phyloP scores from a whole-genome alignment of 2,329 filamentous ascomycete species.

The Leptosphaerulina australis region DNA sequence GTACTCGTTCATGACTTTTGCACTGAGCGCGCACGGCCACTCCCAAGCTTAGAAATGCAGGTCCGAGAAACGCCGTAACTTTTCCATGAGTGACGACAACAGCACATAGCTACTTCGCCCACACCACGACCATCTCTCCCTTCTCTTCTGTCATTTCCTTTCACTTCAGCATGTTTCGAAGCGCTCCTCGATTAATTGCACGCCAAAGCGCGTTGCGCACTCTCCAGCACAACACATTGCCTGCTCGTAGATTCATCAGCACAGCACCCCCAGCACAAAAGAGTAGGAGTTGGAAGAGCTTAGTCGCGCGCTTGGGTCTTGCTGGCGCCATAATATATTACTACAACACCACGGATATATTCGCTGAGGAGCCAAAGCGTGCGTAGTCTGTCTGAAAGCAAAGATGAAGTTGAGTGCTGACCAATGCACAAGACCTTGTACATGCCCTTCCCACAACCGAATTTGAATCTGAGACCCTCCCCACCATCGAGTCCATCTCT shows the following conservation, averaged over 20 bases:
- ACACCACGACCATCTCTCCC: slow-evolving; percentile 26
- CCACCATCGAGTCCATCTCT: slow-evolving; percentile 54
- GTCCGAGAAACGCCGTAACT: slow-evolving; percentile 14
- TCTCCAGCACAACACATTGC: slow-evolving; percentile 27
- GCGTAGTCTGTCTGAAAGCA: slow-evolving; percentile 52
- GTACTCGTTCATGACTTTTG: neutral
- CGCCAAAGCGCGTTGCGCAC: slow-evolving; percentile 41
- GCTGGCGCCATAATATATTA: slow-evolving; percentile 83
- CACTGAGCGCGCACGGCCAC: neutral
- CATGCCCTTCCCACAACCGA: slow-evolving; percentile 49
- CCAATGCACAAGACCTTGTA: slow-evolving; percentile 22
- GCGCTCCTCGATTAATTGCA: slow-evolving; percentile 54
- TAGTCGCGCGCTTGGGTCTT: slow-evolving; percentile 73
- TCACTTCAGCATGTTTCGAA: slow-evolving; percentile 58
- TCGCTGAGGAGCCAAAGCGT: slow-evolving; percentile 83
- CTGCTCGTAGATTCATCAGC: slow-evolving; percentile 62
- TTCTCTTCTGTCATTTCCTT: slow-evolving; percentile 25
- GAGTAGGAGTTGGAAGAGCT: slow-evolving; percentile 81
- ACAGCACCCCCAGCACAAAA: slow-evolving; percentile 66
- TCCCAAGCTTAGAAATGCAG: slow-evolving; percentile 16
- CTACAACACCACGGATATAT: slow-evolving; percentile 88
- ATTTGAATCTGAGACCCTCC: slow-evolving; percentile 49
- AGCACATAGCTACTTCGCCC: slow-evolving; percentile 8
- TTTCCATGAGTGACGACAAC: slow-evolving; percentile 15
- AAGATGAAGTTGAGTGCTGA: no score